phyloP scores from a whole-genome alignment of 345 rosid species.

The Populus pruinosa region DNA sequence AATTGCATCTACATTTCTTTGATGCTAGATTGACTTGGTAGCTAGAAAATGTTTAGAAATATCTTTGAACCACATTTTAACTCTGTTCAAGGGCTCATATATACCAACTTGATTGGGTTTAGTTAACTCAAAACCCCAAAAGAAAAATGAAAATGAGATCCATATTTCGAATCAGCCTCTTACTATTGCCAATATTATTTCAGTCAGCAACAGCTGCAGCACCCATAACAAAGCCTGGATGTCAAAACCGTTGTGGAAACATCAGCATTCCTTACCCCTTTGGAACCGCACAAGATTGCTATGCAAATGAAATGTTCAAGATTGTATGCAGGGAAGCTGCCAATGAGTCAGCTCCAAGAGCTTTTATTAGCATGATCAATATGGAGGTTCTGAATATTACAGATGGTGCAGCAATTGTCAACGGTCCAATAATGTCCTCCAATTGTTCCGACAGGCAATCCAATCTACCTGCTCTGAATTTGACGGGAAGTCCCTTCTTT shows the following conservation, averaged over 20 bases:
- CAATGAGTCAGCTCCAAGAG: background rate
- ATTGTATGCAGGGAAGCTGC: background rate
- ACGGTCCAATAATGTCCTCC: background rate
- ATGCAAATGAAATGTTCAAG: background rate
- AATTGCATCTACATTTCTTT: too few species aligned
- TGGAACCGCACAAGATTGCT: background rate
- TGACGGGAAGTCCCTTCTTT: conserved; percentile 3
- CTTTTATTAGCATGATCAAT: background rate
- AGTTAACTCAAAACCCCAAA: too few species aligned
- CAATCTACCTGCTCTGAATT: background rate
- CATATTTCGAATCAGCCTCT: too few species aligned
- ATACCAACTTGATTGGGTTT: too few species aligned
- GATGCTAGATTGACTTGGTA: too few species aligned
- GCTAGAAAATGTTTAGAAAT: too few species aligned
- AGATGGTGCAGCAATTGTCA: background rate
- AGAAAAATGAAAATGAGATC: too few species aligned
- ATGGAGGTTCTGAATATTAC: background rate
- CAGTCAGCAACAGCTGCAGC: too few species aligned
- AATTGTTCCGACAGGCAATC: background rate
- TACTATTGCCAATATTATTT: too few species aligned
- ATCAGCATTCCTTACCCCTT: conserved; percentile 8
- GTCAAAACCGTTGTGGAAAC: background rate
- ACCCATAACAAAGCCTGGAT: background rate
- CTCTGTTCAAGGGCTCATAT: too few species aligned
- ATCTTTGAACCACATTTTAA: too few species aligned